Base-by-base conservation (phyloP, 2,329 filamentous ascomycete species). In the Sclerotinia sclerotiorum region DNA sequence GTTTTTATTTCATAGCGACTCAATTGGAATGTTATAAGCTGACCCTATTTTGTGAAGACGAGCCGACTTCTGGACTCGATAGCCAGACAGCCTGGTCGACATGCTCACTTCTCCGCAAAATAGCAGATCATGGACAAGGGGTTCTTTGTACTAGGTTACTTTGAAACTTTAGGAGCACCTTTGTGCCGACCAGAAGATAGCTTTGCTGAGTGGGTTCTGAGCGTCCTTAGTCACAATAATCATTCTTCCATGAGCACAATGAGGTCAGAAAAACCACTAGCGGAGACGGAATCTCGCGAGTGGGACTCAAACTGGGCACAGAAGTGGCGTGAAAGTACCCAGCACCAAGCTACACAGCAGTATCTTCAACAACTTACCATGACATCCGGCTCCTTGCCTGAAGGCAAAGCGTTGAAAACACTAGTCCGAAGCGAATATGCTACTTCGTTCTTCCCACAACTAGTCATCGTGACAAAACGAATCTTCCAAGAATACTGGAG, bases 21-120 rank as follows among this genome's bases (percentile, higher is more conserved):
- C 35, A 39, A 39, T 39, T 2, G 10, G 35, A 39, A 39, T 39
- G 35, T 13, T 39, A 39, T 39, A 39, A 39, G 35, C 35, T 39
- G 10, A 39, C 35, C 10, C 10, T 39, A 39, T 13, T 39, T 39
- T 11, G 35, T 2, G 35, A 39, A 46, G 93, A 97, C 75, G 94
- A 97, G 79, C 94, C 94, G 21, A 97, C 93, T 5, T 97, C 93
- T 46, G 94, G 94, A 82, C 87, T 97, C 27, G 94, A 97, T 79
- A 92, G 89, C 76, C 92, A 97, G 78, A 96, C 93, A 1, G 93
- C 93, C 1, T 97, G 92, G 91, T 90, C 92, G 71, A 97, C 97
- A 77, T 84, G 93, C 54, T 89, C 92, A 77, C 85, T 97, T 21
- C 85, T 97, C 48, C 89, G 94, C 79, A 97, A 94, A 80, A 84